phyloP scores from a whole-genome alignment of 257 asterid species.

The Plantago major region DNA sequence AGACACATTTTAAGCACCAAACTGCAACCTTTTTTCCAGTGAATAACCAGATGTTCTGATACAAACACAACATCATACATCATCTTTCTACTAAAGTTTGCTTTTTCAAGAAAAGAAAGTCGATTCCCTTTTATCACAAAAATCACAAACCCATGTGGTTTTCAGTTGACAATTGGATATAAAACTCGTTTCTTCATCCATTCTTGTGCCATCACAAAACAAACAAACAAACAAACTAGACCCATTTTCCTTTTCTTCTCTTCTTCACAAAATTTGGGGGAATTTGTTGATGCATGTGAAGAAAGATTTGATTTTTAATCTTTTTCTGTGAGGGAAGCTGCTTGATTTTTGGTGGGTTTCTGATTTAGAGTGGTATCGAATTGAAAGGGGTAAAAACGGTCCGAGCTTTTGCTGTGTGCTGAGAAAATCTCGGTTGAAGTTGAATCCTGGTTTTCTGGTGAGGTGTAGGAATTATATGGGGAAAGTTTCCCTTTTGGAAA shows the following conservation, averaged over 20 bases:
- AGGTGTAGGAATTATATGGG: constrained; percentile 24
- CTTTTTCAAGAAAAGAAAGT: constrained; percentile 29
- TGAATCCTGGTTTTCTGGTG: constrained; percentile 31
- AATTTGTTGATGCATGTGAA: no score
- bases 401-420: constrained; percentile 18
- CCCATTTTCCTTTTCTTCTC: no score
- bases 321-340: no score
- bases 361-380: no score
- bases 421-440: constrained; percentile 31
- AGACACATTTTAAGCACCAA: constrained; percentile 15
- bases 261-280: no score
- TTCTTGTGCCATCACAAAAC: neutral
- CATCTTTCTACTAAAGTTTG: constrained; percentile 4
- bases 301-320: no score
- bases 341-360: no score
- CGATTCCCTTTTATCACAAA: constrained; percentile 27
- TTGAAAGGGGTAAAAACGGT: constrained; percentile 9
- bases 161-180: constrained; percentile 20
- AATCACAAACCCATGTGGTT: constrained; percentile 3
- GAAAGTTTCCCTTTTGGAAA: constrained; percentile 6
- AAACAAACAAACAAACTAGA: no score
- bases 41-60: constrained; percentile 27
- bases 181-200: neutral
- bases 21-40: constrained; percentile 2
- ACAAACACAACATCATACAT: constrained; percentile 13